phyloP scores from a whole-genome alignment of 495 filamentous ascomycete genomes.

The Hypoxylon lienhwacheense region DNA sequence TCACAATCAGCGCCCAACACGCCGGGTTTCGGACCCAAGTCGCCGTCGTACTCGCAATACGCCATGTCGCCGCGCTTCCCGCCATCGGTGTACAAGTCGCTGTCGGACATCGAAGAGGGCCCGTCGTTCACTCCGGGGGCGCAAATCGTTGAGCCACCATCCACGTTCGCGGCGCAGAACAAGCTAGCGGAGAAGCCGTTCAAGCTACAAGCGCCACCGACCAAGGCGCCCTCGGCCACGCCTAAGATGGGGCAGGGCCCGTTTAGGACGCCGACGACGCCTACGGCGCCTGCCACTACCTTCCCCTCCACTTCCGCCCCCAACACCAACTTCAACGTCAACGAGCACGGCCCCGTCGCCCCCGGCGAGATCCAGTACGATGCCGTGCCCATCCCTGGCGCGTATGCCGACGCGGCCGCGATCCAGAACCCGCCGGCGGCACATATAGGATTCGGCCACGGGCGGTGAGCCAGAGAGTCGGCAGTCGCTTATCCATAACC shows the following conservation, averaged over 20 bases:
- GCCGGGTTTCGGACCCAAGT: constrained; percentile 75
- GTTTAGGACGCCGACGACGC: constrained; percentile 50
- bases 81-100: constrained; percentile 51
- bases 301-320: too few species aligned
- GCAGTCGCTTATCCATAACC: too few species aligned
- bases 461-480: constrained; percentile 15
- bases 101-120: constrained; percentile 47
- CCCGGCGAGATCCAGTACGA: constrained; percentile 68
- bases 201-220: constrained; percentile 81
- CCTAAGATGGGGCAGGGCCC: constrained; percentile 64
- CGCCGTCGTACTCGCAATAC: constrained; percentile 56
- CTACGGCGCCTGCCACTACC: constrained; percentile 30
- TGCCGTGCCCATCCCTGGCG: constrained; percentile 66
- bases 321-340: constrained; percentile 31
- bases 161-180: constrained; percentile 45
- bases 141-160: constrained; percentile 47
- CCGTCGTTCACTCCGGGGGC: constrained; percentile 51
- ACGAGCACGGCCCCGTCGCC: constrained; percentile 55
- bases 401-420: constrained; percentile 55
- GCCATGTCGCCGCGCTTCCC: constrained; percentile 59
- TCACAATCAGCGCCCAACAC: constrained; percentile 93
- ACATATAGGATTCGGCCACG: constrained; percentile 45
- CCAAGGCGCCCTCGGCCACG: constrained; percentile 72
- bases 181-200: constrained; percentile 62
- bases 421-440: constrained; percentile 48